Percentiles rank a stretch among this genome's conserved stretches.
Conservation (phyloP, 2,329 filamentous ascomycete genomes). For the Pseudogymnoascus sp. region DNA sequence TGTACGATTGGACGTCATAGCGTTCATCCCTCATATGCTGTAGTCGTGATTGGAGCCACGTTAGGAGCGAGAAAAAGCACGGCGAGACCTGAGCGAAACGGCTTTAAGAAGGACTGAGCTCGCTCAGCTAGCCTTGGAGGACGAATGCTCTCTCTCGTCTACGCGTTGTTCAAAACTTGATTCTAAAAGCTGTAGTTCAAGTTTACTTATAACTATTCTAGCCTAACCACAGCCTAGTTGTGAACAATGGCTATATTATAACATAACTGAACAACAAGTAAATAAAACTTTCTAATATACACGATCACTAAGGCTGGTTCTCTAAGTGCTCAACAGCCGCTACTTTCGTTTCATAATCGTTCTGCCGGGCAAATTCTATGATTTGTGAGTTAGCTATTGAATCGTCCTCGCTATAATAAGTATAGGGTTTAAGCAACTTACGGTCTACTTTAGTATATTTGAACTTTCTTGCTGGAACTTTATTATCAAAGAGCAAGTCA, state of each 20-base stretch:
- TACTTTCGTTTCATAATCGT: neutral
- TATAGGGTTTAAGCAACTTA: neutral
- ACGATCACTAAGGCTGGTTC: neutral
- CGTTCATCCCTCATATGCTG: too few species aligned
- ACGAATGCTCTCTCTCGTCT: neutral
- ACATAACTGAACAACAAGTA: too few species aligned
- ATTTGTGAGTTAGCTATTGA: neutral
- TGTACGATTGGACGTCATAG: neutral
- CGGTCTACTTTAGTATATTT: conserved; percentile 14
- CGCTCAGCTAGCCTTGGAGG: neutral
- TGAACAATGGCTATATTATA: too few species aligned
- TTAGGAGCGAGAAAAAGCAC: neutral
- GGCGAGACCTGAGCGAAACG: neutral
- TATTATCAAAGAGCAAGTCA: conserved; percentile 70
- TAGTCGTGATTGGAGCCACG: neutral
- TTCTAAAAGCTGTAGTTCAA: neutral
- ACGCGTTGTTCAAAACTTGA: neutral
- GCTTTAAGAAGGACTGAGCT: neutral
- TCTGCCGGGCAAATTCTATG: neutral
- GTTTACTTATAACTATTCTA: neutral
- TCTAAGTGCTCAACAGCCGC: neutral
- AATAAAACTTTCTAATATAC: too few species aligned
- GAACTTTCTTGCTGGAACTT: conserved; percentile 37
- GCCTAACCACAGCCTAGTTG: too few species aligned
- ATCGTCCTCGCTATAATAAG: neutral